Evolutionary conservation across 441 rosid genomes (phyloP).

Genomic region (Bruguiera hainesii): DNA sequence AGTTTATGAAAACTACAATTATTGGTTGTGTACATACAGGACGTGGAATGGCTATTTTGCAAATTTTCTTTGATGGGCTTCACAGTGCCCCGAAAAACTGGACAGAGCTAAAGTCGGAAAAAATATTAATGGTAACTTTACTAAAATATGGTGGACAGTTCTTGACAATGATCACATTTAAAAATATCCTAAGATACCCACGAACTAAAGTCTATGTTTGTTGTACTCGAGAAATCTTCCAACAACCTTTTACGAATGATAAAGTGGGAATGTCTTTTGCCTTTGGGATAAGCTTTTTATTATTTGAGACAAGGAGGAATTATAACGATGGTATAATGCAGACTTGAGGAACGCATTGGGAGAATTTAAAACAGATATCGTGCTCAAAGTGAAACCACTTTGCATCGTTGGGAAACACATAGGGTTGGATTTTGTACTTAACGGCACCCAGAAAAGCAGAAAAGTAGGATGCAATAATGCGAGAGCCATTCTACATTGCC

Average conservation of each 20-base stretch:
- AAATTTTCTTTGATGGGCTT: constrained; percentile 11
- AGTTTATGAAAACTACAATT: not conserved
- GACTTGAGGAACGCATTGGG: constrained; percentile 21
- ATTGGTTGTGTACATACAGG: constrained; percentile 23
- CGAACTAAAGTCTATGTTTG: constrained; percentile 6
- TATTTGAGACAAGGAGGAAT: not conserved
- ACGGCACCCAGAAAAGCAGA: constrained; percentile 16
- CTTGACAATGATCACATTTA: constrained; percentile 21
- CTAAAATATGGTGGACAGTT: constrained; percentile 13
- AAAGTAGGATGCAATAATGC: constrained; percentile 23
- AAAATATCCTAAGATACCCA: constrained; percentile 19
- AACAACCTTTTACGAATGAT: constrained; percentile 25
- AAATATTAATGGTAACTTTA: not conserved
- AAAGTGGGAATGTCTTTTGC: constrained; percentile 28
- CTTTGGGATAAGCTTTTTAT: constrained; percentile 13
- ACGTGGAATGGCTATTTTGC: constrained; percentile 37
- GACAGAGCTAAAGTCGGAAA: constrained; percentile 12
- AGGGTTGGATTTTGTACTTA: constrained; percentile 33
- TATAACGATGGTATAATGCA: constrained; percentile 43
- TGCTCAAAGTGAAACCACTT: constrained; percentile 35
- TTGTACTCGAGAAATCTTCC: constrained; percentile 13
- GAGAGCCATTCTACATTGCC: constrained; percentile 22
- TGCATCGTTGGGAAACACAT: constrained; percentile 36
- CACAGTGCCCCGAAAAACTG: constrained; percentile 19
- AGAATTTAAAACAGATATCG: constrained; percentile 6